Base-by-base conservation (phyloP, 2,329 filamentous ascomycete genomes). In the Rhynchosporium agropyri region DNA sequence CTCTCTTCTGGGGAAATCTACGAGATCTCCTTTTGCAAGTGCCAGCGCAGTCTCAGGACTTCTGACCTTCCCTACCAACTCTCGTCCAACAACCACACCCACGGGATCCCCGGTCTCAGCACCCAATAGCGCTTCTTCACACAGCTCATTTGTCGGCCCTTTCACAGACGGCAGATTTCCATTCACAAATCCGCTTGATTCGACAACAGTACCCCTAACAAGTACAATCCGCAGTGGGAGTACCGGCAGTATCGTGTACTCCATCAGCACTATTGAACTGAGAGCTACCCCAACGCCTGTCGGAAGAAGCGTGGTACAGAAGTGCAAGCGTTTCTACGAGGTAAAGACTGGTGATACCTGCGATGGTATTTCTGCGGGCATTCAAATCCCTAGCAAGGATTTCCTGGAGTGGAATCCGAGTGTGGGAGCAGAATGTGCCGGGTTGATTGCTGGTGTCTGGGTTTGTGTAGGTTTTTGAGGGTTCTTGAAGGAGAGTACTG, bases 381-480 rank as follows among this genome's bases (percentile, higher is more conserved):
- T 20, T 28, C 10, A 10, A 6, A 38, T 56, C 12, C 26, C 26
- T 15, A 45, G 6, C 13, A 57, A 57, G 54, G 2, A 4, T 13
- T 57, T 57, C n/a, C 3, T 8, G 26, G 28, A 45, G 13, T 57
- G 40, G 54, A 57, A 57, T 46, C 12, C 12, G 15, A 20, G 5
- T 3, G 13, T 57, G 8, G 40, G 33, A 9, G 12, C 40, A 40
- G 40, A 57, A 9, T 57, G 54, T 46, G 43, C 15, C 12, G 42
- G 29, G 1, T 31, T 57, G 40, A 12, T 31, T 3, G 54, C 38
- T 20, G 54, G 54, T 7, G 42, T 33, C 26, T 57, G 54, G 54
- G 54, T 57, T 31, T 57, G 54, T 57, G 40, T 57, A 33, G 40
- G 28, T 15, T 13, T 31, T 2, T 42, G 40, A 56, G 38, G 20